These are phyloP conservation scores for Inonotus obliquus DNA, from an alignment of 1,284 basidiomycete genomes.

Conservation along the genomic window DNA sequence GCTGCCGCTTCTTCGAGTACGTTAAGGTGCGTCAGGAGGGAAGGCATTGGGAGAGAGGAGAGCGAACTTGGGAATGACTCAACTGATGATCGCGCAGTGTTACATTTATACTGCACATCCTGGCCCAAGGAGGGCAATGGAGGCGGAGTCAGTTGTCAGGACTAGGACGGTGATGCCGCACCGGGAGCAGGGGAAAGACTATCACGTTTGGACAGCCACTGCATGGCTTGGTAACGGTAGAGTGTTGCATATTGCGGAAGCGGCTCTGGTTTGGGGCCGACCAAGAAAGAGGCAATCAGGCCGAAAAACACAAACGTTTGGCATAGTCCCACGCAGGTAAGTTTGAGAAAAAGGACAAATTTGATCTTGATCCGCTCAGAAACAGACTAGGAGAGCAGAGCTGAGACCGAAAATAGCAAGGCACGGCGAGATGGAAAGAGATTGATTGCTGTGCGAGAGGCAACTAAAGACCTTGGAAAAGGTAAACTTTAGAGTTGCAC, in stretches of 20 bases:
- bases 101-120: constrained; percentile 4
- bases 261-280: constrained; percentile 13
- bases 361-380: constrained; percentile 9
- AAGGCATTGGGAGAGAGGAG: constrained; percentile 26
- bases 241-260: constrained; percentile 10
- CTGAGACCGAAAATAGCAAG: neutral
- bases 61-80: constrained; percentile 3
- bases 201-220: constrained; percentile 20
- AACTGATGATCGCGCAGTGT: constrained; percentile 1
- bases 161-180: constrained; percentile 11
- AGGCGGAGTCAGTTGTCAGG: constrained; percentile 19
- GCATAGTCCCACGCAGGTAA: constrained; percentile 2
- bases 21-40: constrained; percentile 41
- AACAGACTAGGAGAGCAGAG: neutral
- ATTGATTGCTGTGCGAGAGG: neutral
- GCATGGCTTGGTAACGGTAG: neutral
- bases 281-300: constrained; percentile 4
- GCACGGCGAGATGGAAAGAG: neutral
- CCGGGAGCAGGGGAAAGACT: constrained; percentile 15
- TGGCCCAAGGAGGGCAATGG: neutral
- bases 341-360: constrained; percentile 4
- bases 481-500: no score
- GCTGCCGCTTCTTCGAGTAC: constrained; percentile 44
- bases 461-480: neutral
- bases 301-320: constrained; percentile 6